Conservation (phyloP, 495 filamentous ascomycete genomes). For the Annulohypoxylon nitens region DNA sequence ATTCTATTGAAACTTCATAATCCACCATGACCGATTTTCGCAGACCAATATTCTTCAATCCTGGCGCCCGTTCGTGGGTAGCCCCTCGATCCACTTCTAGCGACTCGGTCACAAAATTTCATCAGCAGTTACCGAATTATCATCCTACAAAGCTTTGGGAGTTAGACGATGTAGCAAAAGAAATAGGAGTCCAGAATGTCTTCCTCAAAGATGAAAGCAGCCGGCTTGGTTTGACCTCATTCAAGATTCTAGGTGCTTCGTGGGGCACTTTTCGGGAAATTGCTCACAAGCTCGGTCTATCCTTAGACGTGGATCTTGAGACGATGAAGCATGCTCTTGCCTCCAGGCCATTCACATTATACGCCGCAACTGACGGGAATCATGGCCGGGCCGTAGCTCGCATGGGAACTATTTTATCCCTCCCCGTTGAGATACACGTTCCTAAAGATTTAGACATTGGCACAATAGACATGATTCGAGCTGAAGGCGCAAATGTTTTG, state of each 20-base stretch:
- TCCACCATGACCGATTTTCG: background rate
- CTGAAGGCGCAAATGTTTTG: conserved; percentile 69
- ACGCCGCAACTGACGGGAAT: conserved; percentile 75
- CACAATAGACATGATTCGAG: conserved; percentile 66
- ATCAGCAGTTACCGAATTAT: conserved; percentile 66
- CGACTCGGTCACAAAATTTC: conserved; percentile 54
- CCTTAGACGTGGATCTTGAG: conserved; percentile 44
- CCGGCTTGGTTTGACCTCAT: conserved; percentile 74
- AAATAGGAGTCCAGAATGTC: conserved; percentile 68
- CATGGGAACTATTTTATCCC: conserved; percentile 69
- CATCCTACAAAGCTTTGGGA: conserved; percentile 62
- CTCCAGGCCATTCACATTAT: conserved; percentile 50
- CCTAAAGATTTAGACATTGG: conserved; percentile 64
- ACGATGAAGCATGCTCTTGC: conserved; percentile 49
- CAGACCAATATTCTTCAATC: conserved; percentile 17
- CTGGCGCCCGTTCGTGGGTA: conserved; percentile 14
- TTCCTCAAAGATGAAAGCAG: conserved; percentile 71
- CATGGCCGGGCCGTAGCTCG: conserved; percentile 77
- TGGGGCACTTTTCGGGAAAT: conserved; percentile 75
- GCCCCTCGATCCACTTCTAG: background rate
- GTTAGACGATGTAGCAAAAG: conserved; percentile 65
- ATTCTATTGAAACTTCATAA: background rate
- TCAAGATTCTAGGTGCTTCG: conserved; percentile 77
- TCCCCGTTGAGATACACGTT: conserved; percentile 68
- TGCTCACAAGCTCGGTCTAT: conserved; percentile 55